Base-by-base conservation (phyloP, 2,329 filamentous ascomycete species). In the Epichloe festucae region DNA sequence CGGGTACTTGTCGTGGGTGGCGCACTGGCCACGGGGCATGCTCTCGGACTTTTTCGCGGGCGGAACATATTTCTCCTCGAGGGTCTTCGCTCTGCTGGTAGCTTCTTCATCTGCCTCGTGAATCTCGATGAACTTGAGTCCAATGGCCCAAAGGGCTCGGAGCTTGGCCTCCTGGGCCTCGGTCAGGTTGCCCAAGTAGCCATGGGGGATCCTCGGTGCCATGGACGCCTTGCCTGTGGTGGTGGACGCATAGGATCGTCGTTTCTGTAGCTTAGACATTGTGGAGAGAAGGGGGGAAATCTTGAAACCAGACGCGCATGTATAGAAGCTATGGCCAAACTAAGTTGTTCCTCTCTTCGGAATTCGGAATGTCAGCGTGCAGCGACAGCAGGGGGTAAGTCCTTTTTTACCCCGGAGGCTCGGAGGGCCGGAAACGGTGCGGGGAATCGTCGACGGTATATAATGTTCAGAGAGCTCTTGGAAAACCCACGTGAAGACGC, bases 121-220 rank as follows among this genome's bases (percentile, higher is more conserved):
- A 23, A 87, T 75, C 27, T 82, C 85, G 63, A 86, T 87, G 36
- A 93, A 75, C 55, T 84, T 82, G 56, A 90, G 74, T 34, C 85
- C 76, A 53, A 81, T 73, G 15, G 76, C 70, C 89, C 89, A 95
- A 58, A 95, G 77, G 65, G 90, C 85, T 62, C 84, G 84, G 54
- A 95, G 72, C 70, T 90, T 94, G 55, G 77, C 77, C 60, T 94
- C 87, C 68, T 95, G 80, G 55, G 94, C 87, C 6, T 79, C 67
- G 21, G 87, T 94, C 54, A 95, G 75, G 58, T 85, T 93, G 51
- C 87, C 87, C 39, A 52, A 10, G 15, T 48, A 43, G 14, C 50
- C 50, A 6, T 34, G 45, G 14, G 45, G 45, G 10, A 52, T 48
- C 11, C 21, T 39, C 10, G 46, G 34, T 27, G 46, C 34, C 36